These are phyloP conservation scores for Fusarium austroafricanum DNA, from an alignment of 2,329 filamentous ascomycete species.

Conservation along the genomic window DNA sequence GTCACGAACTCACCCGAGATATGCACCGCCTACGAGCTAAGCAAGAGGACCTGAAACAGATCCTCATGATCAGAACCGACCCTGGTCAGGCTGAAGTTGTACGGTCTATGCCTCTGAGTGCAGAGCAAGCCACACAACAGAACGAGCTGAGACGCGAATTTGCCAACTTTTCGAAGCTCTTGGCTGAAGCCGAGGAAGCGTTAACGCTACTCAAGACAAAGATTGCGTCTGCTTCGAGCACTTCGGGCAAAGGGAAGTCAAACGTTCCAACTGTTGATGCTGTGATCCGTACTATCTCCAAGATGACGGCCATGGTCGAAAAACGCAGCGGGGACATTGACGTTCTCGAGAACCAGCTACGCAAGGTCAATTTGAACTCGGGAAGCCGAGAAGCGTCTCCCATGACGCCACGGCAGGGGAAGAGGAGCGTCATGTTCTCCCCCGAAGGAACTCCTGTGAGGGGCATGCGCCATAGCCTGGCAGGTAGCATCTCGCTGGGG, in stretches of 20 bases:
- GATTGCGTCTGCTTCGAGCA: constrained; percentile 69
- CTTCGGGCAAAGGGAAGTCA: constrained; percentile 58
- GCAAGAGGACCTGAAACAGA: constrained; percentile 80
- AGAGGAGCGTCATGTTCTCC: constrained; percentile 54
- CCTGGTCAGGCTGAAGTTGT: constrained; percentile 73
- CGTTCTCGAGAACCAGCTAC: constrained; percentile 87
- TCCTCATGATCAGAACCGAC: constrained; percentile 77
- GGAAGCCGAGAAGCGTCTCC: constrained; percentile 59
- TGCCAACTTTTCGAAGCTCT: constrained; percentile 76
- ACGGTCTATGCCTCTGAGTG: constrained; percentile 79
- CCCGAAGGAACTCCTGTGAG: constrained; percentile 59
- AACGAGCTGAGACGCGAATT: constrained; percentile 84
- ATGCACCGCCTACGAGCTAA: constrained; percentile 78
- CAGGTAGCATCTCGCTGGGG: constrained; percentile 56
- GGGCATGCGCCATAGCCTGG: constrained; percentile 55
- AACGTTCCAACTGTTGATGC: constrained; percentile 88
- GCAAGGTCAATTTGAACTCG: constrained; percentile 71
- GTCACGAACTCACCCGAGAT: constrained; percentile 76
- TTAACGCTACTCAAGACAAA: constrained; percentile 83
- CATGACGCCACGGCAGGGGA: constrained; percentile 54
- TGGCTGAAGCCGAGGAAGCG: constrained; percentile 83
- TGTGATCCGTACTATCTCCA: constrained; percentile 88
- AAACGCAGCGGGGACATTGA: constrained; percentile 92
- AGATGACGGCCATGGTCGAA: constrained; percentile 93
- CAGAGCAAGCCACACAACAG: constrained; percentile 86